Evolutionary conservation across 2,329 filamentous ascomycete species (phyloP).

Genomic region (Penicillium verrucosum): DNA sequence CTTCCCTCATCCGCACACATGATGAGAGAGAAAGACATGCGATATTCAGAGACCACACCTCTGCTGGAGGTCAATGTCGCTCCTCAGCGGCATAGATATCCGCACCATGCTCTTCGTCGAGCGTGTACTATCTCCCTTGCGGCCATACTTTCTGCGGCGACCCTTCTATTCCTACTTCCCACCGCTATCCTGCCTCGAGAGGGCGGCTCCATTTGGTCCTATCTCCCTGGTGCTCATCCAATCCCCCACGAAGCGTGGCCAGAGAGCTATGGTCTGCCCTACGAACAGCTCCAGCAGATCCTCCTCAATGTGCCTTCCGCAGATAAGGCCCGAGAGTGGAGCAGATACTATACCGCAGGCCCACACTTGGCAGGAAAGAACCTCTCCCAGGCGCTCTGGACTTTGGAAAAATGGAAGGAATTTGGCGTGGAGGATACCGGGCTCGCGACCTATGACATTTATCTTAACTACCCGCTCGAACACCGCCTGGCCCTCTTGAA

Average conservation of each 20-base stretch:
- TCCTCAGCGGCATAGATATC: slow-evolving; percentile 41
- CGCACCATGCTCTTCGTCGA: slow-evolving; percentile 42
- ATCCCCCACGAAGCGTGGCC: slow-evolving; percentile 43
- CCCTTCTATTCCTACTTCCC: slow-evolving; percentile 44
- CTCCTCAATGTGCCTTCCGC: slow-evolving; percentile 54
- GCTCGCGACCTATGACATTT: slow-evolving; percentile 70
- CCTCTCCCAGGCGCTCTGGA: slow-evolving; percentile 73
- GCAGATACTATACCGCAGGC: slow-evolving; percentile 72
- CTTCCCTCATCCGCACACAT: slow-evolving; percentile 7
- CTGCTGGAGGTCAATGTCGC: slow-evolving; percentile 43
- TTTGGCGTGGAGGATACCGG: slow-evolving; percentile 59
- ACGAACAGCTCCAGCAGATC: slow-evolving; percentile 54
- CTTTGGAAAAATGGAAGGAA: slow-evolving; percentile 67
- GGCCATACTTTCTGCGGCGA: slow-evolving; percentile 36
- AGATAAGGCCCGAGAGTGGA: slow-evolving; percentile 65
- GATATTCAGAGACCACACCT: slow-evolving; percentile 40
- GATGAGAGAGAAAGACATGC: slow-evolving; percentile 40
- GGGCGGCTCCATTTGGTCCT: slow-evolving; percentile 39
- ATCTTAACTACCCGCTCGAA: slow-evolving; percentile 72
- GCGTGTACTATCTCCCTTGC: slow-evolving; percentile 42
- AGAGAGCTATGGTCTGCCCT: slow-evolving; percentile 47
- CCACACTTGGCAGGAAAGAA: slow-evolving; percentile 76
- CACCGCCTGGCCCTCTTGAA: slow-evolving; percentile 66
- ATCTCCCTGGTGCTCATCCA: slow-evolving; percentile 40
- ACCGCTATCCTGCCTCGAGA: slow-evolving; percentile 37